phyloP scores from a whole-genome alignment of 2,329 filamentous ascomycete genomes.

The Alternaria ethzedia region DNA sequence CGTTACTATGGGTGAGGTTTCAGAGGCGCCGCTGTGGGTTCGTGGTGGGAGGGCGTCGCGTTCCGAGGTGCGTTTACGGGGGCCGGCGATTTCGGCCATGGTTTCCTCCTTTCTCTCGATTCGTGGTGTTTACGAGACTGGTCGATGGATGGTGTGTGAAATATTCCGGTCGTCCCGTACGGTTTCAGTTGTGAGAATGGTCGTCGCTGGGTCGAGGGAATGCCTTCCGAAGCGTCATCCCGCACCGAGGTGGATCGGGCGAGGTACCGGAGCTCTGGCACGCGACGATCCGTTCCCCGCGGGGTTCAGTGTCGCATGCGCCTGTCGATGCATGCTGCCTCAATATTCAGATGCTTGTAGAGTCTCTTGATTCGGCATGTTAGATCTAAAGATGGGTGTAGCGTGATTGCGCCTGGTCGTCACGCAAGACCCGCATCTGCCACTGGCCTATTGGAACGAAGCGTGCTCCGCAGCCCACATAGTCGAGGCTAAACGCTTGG shows the following conservation, averaged over 20 bases:
- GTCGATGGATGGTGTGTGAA: not conserved
- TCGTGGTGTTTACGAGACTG: not conserved
- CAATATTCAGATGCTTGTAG: not conserved
- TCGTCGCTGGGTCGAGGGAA: not conserved
- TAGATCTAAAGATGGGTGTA: not conserved
- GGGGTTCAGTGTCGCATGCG: not conserved
- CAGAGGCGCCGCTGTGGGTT: constrained; percentile 25
- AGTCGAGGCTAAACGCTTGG: not conserved
- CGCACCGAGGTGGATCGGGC: not conserved
- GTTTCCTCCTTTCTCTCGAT: not conserved
- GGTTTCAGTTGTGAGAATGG: not conserved
- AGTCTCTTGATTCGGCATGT: not conserved
- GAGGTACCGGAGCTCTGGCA: not conserved
- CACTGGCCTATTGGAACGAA: constrained; percentile 5
- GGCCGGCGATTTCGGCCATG: constrained; percentile 6
- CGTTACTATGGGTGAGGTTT: constrained; percentile 38
- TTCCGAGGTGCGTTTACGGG: constrained; percentile 21
- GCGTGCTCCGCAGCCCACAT: constrained; percentile 3
- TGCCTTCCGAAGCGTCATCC: constrained; percentile 1
- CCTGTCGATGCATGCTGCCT: not conserved
- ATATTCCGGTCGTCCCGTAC: not conserved
- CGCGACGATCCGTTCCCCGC: constrained; percentile 3
- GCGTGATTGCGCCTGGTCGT: not conserved
- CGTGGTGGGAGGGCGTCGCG: not conserved
- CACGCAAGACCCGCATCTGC: not conserved